phyloP scores from a whole-genome alignment of 192 early-diverging fungal species.

The Coemansia sp. region DNA sequence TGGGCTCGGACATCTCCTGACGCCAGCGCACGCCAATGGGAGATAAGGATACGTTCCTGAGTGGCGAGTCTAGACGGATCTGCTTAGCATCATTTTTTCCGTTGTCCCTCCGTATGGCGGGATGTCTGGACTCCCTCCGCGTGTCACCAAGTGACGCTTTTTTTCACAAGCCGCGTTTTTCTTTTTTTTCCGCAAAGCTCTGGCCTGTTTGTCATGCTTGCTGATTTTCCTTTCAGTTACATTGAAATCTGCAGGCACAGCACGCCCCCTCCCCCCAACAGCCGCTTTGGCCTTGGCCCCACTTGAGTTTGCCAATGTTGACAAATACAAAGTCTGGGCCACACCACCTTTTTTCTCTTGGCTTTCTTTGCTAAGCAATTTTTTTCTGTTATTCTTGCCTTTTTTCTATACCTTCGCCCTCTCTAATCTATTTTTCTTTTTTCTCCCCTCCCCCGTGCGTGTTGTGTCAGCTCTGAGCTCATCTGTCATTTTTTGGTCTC shows the following conservation, averaged over 20 bases:
- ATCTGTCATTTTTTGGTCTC: not conserved
- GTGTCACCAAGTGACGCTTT: not conserved
- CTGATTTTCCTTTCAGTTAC: not conserved
- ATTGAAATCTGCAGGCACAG: not conserved
- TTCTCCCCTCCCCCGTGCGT: not conserved
- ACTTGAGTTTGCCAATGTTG: not conserved
- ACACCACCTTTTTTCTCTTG: slow-evolving; percentile 1
- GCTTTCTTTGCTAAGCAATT: not conserved
- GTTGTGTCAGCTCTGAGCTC: not conserved
- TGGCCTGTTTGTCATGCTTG: not conserved
- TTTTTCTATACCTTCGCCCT: not conserved
- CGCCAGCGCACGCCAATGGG: not conserved
- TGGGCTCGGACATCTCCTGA: not conserved
- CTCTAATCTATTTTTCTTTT: not conserved
- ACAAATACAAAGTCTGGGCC: not conserved
- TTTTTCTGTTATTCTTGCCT: not conserved
- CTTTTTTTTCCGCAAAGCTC: not conserved
- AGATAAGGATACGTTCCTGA: not conserved
- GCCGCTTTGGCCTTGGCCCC: not conserved
- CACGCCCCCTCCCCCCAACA: not conserved
- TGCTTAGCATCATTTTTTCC: not conserved
- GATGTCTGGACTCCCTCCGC: not conserved
- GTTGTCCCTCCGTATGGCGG: not conserved
- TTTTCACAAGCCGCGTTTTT: too few species aligned
- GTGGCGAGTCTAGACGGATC: not conserved